Conservation (phyloP, 495 filamentous ascomycete species). For the Tuber indicum region DNA sequence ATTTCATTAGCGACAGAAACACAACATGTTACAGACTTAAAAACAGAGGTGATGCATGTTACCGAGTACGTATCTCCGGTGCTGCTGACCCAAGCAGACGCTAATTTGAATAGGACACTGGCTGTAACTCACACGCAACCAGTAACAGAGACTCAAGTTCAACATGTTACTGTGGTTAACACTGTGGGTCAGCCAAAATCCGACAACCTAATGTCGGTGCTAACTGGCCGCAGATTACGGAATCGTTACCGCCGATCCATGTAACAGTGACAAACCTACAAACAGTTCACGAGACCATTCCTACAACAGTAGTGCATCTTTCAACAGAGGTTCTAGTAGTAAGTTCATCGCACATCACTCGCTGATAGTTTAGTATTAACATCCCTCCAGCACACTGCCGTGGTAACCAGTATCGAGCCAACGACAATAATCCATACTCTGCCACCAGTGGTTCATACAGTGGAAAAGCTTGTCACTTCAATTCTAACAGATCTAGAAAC, state of each 20-base stretch:
- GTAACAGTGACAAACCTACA: slow-evolving; percentile 30
- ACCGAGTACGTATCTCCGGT: slow-evolving; percentile 21
- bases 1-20: not conserved
- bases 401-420: slow-evolving; percentile 34
- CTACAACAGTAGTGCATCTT: slow-evolving; percentile 32
- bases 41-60: slow-evolving; percentile 24
- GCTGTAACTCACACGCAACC: slow-evolving; percentile 17
- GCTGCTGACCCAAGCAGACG: not conserved
- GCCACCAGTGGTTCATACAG: slow-evolving; percentile 27
- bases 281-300: slow-evolving; percentile 11
- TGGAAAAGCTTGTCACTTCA: slow-evolving; percentile 32
- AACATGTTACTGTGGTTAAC: slow-evolving; percentile 28
- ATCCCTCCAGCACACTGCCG: slow-evolving; percentile 24
- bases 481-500: slow-evolving; percentile 19
- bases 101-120: slow-evolving; percentile 5
- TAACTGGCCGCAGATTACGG: slow-evolving; percentile 16
- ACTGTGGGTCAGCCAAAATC: slow-evolving; percentile 19
- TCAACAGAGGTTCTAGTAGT: slow-evolving; percentile 34
- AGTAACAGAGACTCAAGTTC: slow-evolving; percentile 29
- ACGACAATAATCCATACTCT: slow-evolving; percentile 33
- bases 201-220: not conserved
- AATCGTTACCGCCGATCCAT: slow-evolving; percentile 35
- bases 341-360: slow-evolving; percentile 14
- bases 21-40: slow-evolving; percentile 22
- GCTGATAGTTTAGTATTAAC: slow-evolving; percentile 13